Base-by-base conservation (phyloP, 2,329 filamentous ascomycete genomes). In the Pseudogymnoascus sp. region DNA sequence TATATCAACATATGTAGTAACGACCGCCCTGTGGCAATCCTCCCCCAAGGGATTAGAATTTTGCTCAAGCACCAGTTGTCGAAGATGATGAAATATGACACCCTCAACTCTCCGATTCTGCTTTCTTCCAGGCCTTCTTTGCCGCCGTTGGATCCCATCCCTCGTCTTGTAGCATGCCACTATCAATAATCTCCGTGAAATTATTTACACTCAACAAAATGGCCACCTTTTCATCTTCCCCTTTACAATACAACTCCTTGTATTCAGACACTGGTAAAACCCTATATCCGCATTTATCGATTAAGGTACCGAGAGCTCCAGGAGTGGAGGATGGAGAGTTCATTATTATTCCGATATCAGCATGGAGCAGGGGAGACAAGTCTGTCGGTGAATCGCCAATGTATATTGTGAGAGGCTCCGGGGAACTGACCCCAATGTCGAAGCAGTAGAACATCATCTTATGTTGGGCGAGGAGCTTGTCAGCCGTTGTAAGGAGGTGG, bases 351-450 rank as follows among this genome's bases (percentile, higher is more conserved):
- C 60, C 61, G 1, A 70, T 62, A 59, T 62, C 61, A 52, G 64
- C 61, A 16, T 67, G 63, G 7, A 65, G 63, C 28, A 73, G 65
- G 55, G 71, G 72, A 61, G 71, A 71, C 4, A 73, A 60, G 59
- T 73, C 72, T 28, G 69, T 72, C 7, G 62, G 63, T 3, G 69
- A 71, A 63, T 73, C 72, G 2, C 72, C 72, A 43, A 72, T 64
- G 63, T 73, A 73, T 2, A 72, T 16, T 59, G 61, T 2, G 37
- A 59, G 23, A 45, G 6, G 11, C 21, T 23, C 21, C 41, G 55
- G 11, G 37, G 38, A 9, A 28, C 11, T 9, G 12, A 11, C 1
- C 4, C 14, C 23, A 65, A 16, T 12, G 2, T 21, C 21, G 6
- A 33, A 67, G 4, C 12, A 11, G 6, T 62, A 14, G 16, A 69